phyloP scores from a whole-genome alignment of 352 stramenopile species.

The Phytophthora citricola region DNA sequence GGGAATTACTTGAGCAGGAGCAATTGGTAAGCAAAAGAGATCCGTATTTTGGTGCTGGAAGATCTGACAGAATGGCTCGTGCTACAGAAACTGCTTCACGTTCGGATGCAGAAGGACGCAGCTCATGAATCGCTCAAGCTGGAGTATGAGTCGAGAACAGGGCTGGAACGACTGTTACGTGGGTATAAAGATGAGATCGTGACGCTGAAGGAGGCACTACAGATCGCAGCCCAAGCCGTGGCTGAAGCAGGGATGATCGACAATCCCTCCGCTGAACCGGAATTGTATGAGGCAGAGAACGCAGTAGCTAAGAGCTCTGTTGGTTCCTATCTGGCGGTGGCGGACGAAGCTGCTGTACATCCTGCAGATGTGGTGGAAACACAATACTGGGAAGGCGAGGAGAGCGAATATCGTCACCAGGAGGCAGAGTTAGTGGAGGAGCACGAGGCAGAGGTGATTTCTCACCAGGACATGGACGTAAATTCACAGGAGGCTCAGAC shows the following conservation, averaged over 20 bases:
- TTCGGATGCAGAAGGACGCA: slow-evolving; percentile 53
- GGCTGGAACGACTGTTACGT: slow-evolving; percentile 61
- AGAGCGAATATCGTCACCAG: slow-evolving; percentile 17
- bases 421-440: slow-evolving; percentile 3
- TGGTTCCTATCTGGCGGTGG: slow-evolving; percentile 5
- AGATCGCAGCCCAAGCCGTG: slow-evolving; percentile 72
- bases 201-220: slow-evolving; percentile 75
- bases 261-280: neutral
- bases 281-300: slow-evolving; percentile 5
- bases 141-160: slow-evolving; percentile 58
- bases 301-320: slow-evolving; percentile 2
- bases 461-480: neutral
- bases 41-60: neutral
- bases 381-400: slow-evolving; percentile 15
- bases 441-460: neutral
- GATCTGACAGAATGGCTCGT: neutral
- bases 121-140: slow-evolving; percentile 65
- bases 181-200: slow-evolving; percentile 80
- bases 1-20: slow-evolving; percentile 51
- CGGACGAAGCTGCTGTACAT: slow-evolving; percentile 11
- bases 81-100: slow-evolving; percentile 46
- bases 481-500: neutral
- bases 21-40: slow-evolving; percentile 39
- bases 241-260: slow-evolving; percentile 41
- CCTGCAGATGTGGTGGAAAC: slow-evolving; percentile 6